Evolutionary conservation across 1,139 yeast genomes (phyloP).

Genomic region (Protomyces inundatus): DNA sequence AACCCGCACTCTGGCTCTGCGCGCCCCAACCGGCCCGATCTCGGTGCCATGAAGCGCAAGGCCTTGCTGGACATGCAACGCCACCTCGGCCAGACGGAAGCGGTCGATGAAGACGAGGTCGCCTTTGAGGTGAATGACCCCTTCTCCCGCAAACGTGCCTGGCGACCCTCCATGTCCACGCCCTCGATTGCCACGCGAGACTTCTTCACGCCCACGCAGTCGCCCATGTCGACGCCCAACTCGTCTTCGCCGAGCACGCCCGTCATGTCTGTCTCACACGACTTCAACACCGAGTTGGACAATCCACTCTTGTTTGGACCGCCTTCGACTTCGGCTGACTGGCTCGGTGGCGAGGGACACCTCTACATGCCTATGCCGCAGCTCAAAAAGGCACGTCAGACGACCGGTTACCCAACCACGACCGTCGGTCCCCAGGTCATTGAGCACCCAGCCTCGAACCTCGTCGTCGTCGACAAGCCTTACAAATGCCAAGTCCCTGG

Average conservation of each 20-base stretch:
- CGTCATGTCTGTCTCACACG: constrained; percentile 16
- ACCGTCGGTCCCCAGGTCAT: constrained; percentile 35
- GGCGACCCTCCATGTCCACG: constrained; percentile 18
- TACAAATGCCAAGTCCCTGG: constrained; percentile 97
- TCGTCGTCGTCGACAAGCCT: constrained; percentile 59
- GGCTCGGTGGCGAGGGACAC: constrained; percentile 21
- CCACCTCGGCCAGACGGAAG: constrained; percentile 5
- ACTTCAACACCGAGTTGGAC: constrained; percentile 14
- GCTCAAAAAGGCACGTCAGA: constrained; percentile 9
- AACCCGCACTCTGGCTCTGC: constrained; percentile 27
- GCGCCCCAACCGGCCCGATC: constrained; percentile 13
- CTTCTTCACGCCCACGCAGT: constrained; percentile 25
- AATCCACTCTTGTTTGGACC: constrained; percentile 25
- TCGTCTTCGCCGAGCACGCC: constrained; percentile 29
- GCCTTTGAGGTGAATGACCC: constrained; percentile 16
- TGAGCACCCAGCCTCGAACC: constrained; percentile 32
- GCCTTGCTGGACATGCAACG: constrained; percentile 22
- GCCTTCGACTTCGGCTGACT: constrained; percentile 28
- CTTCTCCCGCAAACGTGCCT: constrained; percentile 9
- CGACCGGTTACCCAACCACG: not conserved
- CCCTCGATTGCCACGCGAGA: constrained; percentile 28
- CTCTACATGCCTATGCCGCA: constrained; percentile 1
- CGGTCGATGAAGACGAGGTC: constrained; percentile 15
- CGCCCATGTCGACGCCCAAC: constrained; percentile 28
- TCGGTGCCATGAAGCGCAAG: constrained; percentile 24